Percentiles rank a stretch among this genome's conserved stretches.
These are phyloP conservation scores for Xylaria nigripes DNA, from an alignment of 495 filamentous ascomycete genomes.

Conservation along the genomic window DNA sequence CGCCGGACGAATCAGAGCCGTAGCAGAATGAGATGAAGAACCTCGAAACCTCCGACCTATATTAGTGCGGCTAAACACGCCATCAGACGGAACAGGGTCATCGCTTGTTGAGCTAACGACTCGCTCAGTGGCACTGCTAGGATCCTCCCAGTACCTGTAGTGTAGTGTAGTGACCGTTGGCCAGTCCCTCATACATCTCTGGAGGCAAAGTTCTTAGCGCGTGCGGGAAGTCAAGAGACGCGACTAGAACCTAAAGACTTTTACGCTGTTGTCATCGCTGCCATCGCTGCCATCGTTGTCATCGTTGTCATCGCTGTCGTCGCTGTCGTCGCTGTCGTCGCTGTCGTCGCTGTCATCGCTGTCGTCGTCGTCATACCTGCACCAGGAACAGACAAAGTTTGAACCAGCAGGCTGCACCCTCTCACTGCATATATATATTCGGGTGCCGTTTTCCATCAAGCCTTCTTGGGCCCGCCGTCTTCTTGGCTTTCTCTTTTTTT, in stretches of 20 bases:
- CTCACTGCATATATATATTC: constrained; percentile 4
- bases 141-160: constrained; percentile 8
- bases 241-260: constrained; percentile 10
- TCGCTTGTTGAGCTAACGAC: constrained; percentile 19
- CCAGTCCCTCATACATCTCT: constrained; percentile 11
- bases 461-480: background rate
- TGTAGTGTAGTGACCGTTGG: constrained; percentile 4
- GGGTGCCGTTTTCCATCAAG: constrained; percentile 1
- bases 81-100: constrained; percentile 23
- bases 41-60: constrained; percentile 16
- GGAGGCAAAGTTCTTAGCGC: constrained; percentile 3
- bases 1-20: constrained; percentile 1
- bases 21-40: constrained; percentile 2
- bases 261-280: background rate
- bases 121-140: constrained; percentile 14
- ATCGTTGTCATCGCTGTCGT: background rate
- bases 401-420: background rate
- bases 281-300: too few relatives aligned
- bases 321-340: background rate
- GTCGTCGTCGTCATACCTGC: background rate
- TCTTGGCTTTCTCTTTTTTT: background rate
- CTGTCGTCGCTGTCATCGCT: background rate
- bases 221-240: constrained; percentile 6
- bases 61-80: constrained; percentile 22
- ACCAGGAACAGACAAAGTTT: background rate